Conservation (phyloP, 2,329 filamentous ascomycete species). For the Aspergillus floridensis region DNA sequence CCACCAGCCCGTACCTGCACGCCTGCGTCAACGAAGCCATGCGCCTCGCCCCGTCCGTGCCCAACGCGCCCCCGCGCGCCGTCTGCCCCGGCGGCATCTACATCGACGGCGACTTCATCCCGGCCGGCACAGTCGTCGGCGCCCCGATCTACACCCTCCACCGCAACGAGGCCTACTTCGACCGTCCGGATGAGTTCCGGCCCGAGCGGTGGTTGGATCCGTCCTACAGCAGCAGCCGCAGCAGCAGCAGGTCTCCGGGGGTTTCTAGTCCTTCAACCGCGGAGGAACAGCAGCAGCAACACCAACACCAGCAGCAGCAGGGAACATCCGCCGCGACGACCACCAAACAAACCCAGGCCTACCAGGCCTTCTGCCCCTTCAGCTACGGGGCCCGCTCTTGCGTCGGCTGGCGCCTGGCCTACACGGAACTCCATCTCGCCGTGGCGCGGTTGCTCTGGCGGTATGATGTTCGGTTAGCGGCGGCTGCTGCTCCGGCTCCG, state of each 20-base stretch:
- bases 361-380: conserved; percentile 1
- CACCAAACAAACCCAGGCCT: neutral
- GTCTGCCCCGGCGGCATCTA: conserved; percentile 26
- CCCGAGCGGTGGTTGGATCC: conserved; percentile 43
- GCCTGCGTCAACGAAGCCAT: conserved; percentile 13
- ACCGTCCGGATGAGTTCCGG: conserved; percentile 14
- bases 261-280: too few relatives aligned
- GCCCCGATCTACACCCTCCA: conserved; percentile 36
- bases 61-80: conserved; percentile 35
- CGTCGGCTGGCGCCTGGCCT: neutral
- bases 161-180: conserved; percentile 19
- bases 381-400: neutral
- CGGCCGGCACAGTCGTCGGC: conserved; percentile 37
- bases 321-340: neutral
- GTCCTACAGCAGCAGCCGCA: neutral
- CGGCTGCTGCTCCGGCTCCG: neutral
- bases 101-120: conserved; percentile 16
- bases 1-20: neutral
- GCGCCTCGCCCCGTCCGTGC: conserved; percentile 19
- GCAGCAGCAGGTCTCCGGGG: neutral
- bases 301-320: neutral
- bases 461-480: neutral
- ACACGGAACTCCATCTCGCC: neutral
- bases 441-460: neutral
- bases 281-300: neutral